A percentile compares a stretch with the other conserved stretches of the same genome.
Evolutionary conservation across 169 alveolate genomes (phyloP).

Genomic region (Eimeria acervulina): DNA sequence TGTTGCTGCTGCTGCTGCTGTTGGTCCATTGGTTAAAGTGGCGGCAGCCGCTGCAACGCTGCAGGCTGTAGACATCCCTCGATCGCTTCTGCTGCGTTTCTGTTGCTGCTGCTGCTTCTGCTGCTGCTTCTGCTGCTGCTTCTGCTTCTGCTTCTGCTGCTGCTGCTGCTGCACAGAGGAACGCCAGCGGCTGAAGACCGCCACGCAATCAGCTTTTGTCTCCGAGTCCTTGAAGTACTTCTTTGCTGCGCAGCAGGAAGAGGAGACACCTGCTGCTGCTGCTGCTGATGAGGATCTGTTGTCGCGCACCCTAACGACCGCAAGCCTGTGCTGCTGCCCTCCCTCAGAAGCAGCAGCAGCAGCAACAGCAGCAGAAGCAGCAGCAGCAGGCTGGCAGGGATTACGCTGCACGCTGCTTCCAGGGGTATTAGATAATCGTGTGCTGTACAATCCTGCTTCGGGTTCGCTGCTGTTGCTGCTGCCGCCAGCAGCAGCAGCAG

Average conservation of each 20-base stretch:
- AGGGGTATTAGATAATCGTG: neutral
- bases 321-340: constrained; percentile 1
- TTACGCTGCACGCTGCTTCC: constrained; percentile 20
- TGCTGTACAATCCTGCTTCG: constrained; percentile 29
- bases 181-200: constrained; percentile 52
- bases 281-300: neutral
- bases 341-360: constrained; percentile 25
- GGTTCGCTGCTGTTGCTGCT: constrained; percentile 44
- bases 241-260: constrained; percentile 27
- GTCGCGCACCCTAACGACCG: constrained; percentile 2
- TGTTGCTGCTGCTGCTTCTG: neutral
- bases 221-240: neutral
- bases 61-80: no score
- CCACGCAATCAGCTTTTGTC: constrained; percentile 37
- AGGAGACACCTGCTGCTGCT: constrained; percentile 70
- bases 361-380: neutral
- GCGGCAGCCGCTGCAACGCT: no score
- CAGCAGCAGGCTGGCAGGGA: neutral
- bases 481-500: constrained; percentile 45
- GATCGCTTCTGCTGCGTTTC: neutral
- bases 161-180: constrained; percentile 21
- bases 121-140: neutral
- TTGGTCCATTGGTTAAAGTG: no score
- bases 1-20: neutral
- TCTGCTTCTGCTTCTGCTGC: no score